These are phyloP conservation scores for Tetradesmus obliquus DNA, from an alignment of 139 green algal species.

Conservation along the genomic window DNA sequence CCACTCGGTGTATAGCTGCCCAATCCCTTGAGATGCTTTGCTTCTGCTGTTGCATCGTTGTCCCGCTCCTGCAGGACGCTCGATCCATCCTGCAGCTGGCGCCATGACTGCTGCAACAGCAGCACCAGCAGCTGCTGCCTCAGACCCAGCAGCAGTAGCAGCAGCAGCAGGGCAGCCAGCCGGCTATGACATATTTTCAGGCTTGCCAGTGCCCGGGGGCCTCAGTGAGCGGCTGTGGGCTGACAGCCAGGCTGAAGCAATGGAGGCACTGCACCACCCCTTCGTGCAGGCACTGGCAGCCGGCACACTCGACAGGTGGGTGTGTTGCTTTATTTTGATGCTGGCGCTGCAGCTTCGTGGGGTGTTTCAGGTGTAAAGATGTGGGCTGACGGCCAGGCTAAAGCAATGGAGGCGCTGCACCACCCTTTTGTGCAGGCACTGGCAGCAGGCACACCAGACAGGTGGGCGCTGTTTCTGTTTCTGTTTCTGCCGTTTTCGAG, in stretches of 20 bases:
- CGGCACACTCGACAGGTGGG: conserved; percentile 59
- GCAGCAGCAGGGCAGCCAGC: not conserved
- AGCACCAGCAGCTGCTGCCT: conserved; percentile 37
- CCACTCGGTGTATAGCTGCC: too few species aligned
- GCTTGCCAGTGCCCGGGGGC: conserved; percentile 42
- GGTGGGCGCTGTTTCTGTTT: not conserved
- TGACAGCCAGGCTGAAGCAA: conserved; percentile 34
- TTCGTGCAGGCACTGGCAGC: conserved; percentile 67
- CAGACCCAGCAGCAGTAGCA: not conserved
- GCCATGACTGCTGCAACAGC: conserved; percentile 9
- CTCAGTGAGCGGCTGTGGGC: conserved; percentile 60
- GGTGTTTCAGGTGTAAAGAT: conserved; percentile 18
- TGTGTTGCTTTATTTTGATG: not conserved
- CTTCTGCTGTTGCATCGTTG: not conserved
- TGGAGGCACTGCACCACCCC: conserved; percentile 62
- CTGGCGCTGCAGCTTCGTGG: not conserved
- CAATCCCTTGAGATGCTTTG: not conserved
- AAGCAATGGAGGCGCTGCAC: conserved; percentile 55
- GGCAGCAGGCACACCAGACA: not conserved
- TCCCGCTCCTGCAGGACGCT: not conserved
- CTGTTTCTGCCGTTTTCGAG: too few species aligned
- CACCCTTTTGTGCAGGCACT: conserved; percentile 65
- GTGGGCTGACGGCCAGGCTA: conserved; percentile 52
- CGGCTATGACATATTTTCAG: not conserved
- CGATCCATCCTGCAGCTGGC: not conserved